Conservation (phyloP, 306 rosid species). For the Vigna hirtella region DNA sequence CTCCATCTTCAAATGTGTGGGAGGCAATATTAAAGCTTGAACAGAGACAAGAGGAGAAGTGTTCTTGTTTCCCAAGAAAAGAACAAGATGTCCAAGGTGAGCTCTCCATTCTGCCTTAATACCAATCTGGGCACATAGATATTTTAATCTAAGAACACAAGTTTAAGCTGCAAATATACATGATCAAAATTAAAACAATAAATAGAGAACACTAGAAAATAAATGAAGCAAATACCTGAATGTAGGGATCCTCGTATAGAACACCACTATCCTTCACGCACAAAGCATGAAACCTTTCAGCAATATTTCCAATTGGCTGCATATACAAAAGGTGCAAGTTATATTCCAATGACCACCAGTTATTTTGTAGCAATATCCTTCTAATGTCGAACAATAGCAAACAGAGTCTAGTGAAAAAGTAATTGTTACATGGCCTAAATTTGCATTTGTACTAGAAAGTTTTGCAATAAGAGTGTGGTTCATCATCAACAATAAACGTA, state of each 20-base stretch:
- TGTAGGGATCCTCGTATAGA: conserved; percentile 94
- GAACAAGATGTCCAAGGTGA: conserved; percentile 90
- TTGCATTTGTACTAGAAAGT: conserved; percentile 19
- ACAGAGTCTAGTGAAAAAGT: conserved; percentile 14
- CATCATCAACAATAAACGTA: conserved; percentile 26
- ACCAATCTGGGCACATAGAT: conserved; percentile 68
- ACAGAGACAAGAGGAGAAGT: conserved; percentile 89
- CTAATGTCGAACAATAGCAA: conserved; percentile 37
- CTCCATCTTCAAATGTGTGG: conserved; percentile 87
- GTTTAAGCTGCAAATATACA: conserved; percentile 12
- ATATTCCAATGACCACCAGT: conserved; percentile 41
- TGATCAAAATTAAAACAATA: conserved; percentile 20
- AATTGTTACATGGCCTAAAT: conserved; percentile 27
- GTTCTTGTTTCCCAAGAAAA: conserved; percentile 97
- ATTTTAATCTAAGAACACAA: conserved; percentile 16
- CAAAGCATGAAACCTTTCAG: conserved; percentile 91
- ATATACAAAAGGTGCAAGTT: conserved; percentile 42
- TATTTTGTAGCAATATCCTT: conserved; percentile 30
- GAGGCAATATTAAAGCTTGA: conserved; percentile 90
- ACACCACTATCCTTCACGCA: conserved; percentile 98
- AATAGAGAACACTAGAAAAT: conserved; percentile 13
- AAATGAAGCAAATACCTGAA: conserved; percentile 70
- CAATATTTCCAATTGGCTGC: conserved; percentile 96
- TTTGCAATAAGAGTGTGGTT: conserved; percentile 8
- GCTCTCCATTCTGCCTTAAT: conserved; percentile 97